phyloP scores from a whole-genome alignment of 768 basidiomycete species.

The Collybia nuda region DNA sequence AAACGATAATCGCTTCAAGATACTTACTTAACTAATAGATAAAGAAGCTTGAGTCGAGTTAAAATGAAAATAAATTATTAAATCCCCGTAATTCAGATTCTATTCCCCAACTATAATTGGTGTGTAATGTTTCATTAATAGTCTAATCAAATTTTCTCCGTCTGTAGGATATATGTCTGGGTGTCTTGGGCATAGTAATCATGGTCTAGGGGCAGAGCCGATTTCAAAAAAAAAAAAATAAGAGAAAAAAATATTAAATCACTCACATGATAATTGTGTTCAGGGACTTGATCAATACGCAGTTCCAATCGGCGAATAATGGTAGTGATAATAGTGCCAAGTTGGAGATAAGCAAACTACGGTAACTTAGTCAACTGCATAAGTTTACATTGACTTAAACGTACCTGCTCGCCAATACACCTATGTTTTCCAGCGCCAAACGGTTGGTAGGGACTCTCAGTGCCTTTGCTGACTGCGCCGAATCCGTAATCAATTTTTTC shows the following conservation, averaged over 20 bases:
- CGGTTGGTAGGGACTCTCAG: slow-evolving; percentile 94
- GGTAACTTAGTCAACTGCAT: background rate
- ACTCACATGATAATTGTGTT: slow-evolving; percentile 88
- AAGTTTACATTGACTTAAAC: slow-evolving; percentile 13
- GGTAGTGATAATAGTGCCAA: slow-evolving; percentile 80
- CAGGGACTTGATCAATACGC: slow-evolving; percentile 71
- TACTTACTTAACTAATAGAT: too few relatives aligned
- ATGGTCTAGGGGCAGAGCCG: slow-evolving; percentile 65
- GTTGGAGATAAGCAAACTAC: slow-evolving; percentile 92
- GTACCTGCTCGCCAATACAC: slow-evolving; percentile 88
- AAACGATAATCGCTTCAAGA: too few relatives aligned
- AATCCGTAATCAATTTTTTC: slow-evolving; percentile 97
- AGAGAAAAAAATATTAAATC: background rate
- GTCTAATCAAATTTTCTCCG: slow-evolving; percentile 56
- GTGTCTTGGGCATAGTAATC: slow-evolving; percentile 86
- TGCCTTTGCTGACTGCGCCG: slow-evolving; percentile 94
- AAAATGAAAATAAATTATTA: too few relatives aligned
- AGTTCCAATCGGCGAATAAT: slow-evolving; percentile 78
- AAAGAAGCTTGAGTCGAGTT: too few relatives aligned
- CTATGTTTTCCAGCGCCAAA: slow-evolving; percentile 97
- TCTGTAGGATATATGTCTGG: slow-evolving; percentile 64
- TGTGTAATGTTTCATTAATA: background rate
- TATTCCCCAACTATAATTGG: too few relatives aligned
- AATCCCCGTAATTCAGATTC: too few relatives aligned
- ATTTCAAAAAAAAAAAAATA: slow-evolving; percentile 2